A percentile compares a stretch with the other conserved stretches of the same genome.
Evolutionary conservation across 352 stramenopile genomes (phyloP).

Genomic region (Globisporangium megalacanthum): DNA sequence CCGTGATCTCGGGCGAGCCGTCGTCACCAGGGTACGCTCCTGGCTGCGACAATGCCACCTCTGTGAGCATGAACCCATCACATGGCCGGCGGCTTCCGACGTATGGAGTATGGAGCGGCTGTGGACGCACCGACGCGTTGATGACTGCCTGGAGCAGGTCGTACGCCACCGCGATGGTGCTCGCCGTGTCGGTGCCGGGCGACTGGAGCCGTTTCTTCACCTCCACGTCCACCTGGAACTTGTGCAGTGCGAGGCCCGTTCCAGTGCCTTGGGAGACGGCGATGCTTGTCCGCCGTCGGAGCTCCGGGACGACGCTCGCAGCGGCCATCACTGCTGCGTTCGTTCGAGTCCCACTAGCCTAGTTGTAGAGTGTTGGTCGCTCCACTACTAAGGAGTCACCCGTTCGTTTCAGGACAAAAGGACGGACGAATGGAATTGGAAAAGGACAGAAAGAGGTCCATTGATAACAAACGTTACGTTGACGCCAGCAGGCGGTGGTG

Average conservation of each 20-base stretch:
- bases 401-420: too few species aligned
- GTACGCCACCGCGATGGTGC: slow-evolving; percentile 1
- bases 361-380: not conserved
- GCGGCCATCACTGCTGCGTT: not conserved
- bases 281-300: slow-evolving; percentile 4
- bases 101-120: not conserved
- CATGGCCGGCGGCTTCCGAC: not conserved
- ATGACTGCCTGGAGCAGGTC: slow-evolving; percentile 28
- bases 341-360: not conserved
- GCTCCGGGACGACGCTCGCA: not conserved
- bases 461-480: too few species aligned
- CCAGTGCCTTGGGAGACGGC: slow-evolving; percentile 4
- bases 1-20: slow-evolving; percentile 13
- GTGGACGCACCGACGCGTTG: slow-evolving; percentile 19
- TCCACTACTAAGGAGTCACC: too few species aligned
- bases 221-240: slow-evolving; percentile 12
- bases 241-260: slow-evolving; percentile 15
- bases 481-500: slow-evolving; percentile 61
- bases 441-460: too few species aligned
- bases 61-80: not conserved
- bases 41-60: slow-evolving; percentile 1
- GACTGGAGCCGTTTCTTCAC: not conserved
- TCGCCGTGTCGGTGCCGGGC: too few species aligned
- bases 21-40: slow-evolving; percentile 15
- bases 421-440: too few species aligned